Evolutionary conservation across 495 filamentous ascomycete genomes (phyloP).

Genomic region (Pyrenula massariospora): DNA sequence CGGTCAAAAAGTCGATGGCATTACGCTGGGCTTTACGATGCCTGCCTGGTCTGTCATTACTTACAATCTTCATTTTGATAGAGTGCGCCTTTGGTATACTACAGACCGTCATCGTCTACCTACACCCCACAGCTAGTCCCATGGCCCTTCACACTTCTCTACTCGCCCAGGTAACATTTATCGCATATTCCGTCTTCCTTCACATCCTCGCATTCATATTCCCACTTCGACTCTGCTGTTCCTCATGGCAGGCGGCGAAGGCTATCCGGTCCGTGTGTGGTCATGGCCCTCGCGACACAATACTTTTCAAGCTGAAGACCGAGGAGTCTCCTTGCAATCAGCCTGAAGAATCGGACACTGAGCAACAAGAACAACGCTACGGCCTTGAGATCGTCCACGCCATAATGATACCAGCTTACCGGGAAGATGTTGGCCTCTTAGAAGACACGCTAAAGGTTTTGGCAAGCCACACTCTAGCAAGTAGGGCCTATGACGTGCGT

Average conservation of each 20-base stretch:
- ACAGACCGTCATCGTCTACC: not conserved
- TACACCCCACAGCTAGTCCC: not conserved
- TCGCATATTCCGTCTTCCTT: constrained; percentile 18
- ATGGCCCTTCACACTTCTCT: not conserved
- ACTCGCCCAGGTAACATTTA: constrained; percentile 17
- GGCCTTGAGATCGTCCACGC: constrained; percentile 38
- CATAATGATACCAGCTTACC: constrained; percentile 59
- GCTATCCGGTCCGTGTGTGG: constrained; percentile 9
- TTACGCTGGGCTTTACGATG: not conserved
- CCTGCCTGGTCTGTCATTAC: not conserved
- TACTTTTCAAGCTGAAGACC: constrained; percentile 3
- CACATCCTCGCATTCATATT: constrained; percentile 21
- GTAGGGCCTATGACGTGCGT: constrained; percentile 54
- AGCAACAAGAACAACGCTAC: not conserved
- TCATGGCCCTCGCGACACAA: constrained; percentile 3
- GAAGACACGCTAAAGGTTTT: constrained; percentile 53
- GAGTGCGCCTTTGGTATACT: not conserved
- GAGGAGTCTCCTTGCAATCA: not conserved
- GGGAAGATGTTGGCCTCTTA: constrained; percentile 53
- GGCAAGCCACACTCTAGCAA: constrained; percentile 51
- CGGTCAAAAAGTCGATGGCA: not conserved
- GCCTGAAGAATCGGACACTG: constrained; percentile 6
- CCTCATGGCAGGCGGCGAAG: constrained; percentile 12
- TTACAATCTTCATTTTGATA: not conserved
- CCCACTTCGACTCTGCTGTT: constrained; percentile 18